Conservation (phyloP, 108 stramenopile species). For the Conticribra weissflogii region DNA sequence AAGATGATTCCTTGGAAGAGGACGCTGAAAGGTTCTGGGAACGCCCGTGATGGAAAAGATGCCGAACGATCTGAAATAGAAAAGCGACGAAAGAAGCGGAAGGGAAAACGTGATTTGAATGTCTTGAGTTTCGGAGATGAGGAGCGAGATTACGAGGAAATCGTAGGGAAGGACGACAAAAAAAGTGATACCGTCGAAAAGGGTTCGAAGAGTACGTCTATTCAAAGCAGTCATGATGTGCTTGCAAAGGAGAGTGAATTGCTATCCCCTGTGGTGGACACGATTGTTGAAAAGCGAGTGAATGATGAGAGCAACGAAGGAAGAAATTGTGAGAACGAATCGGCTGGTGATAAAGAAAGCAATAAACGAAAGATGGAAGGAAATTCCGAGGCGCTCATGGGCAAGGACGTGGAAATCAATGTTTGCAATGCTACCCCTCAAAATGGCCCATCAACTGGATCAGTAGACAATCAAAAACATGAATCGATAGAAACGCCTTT, state of each 20-base stretch:
- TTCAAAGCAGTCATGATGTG: slow-evolving; percentile 74
- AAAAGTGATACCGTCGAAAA: background rate
- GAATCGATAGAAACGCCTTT: background rate
- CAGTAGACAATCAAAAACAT: background rate
- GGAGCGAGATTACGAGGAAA: slow-evolving; percentile 61
- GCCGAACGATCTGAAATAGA: slow-evolving; percentile 38
- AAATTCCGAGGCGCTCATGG: background rate
- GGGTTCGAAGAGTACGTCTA: slow-evolving; percentile 31
- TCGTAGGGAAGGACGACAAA: too few species aligned
- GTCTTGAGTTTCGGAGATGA: slow-evolving; percentile 90
- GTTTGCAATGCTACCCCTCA: background rate
- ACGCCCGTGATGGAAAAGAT: slow-evolving; percentile 8
- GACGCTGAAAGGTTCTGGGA: slow-evolving; percentile 33
- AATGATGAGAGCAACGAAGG: slow-evolving; percentile 8
- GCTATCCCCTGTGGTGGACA: slow-evolving; percentile 41
- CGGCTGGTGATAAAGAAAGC: background rate
- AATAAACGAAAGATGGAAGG: background rate
- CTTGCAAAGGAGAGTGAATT: slow-evolving; percentile 44
- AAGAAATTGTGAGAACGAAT: background rate
- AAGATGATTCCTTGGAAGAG: slow-evolving; percentile 63
- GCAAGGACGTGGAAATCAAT: background rate
- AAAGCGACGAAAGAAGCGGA: slow-evolving; percentile 62
- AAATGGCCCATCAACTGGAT: background rate
- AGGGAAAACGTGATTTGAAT: slow-evolving; percentile 80
- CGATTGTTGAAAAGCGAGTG: slow-evolving; percentile 12